Conservation (phyloP, 306 rosid species). For the Aeschynomene evenia region DNA sequence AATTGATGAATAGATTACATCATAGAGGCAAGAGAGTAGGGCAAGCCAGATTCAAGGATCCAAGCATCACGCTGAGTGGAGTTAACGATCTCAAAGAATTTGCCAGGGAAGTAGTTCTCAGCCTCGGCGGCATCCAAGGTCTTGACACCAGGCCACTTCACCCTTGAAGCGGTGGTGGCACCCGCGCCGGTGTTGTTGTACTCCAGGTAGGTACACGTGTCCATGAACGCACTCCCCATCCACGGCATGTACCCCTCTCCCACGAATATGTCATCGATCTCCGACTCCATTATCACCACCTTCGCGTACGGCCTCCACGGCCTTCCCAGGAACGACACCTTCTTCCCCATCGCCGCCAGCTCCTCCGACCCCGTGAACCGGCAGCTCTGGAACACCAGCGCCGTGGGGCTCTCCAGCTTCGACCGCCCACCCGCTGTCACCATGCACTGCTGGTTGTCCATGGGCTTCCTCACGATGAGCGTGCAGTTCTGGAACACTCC, state of each 20-base stretch:
- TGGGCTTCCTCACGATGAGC: constrained; percentile 46
- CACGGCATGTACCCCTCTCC: constrained; percentile 68
- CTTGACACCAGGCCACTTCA: constrained; percentile 58
- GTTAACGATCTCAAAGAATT: constrained; percentile 31
- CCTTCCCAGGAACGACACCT: constrained; percentile 55
- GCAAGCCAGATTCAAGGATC: constrained; percentile 41
- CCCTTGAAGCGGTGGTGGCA: constrained; percentile 21
- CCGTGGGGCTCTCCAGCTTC: constrained; percentile 42
- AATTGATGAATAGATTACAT: too few species aligned
- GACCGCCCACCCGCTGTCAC: constrained; percentile 71
- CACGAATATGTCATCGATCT: constrained; percentile 49
- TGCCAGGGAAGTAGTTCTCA: constrained; percentile 29
- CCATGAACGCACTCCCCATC: constrained; percentile 39
- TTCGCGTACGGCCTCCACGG: constrained; percentile 66
- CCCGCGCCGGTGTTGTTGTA: constrained; percentile 58
- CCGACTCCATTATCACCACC: constrained; percentile 60
- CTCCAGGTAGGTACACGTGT: constrained; percentile 53
- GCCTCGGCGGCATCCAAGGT: constrained; percentile 25
- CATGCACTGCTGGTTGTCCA: constrained; percentile 44
- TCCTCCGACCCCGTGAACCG: constrained; percentile 40
- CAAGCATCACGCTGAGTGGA: constrained; percentile 43
- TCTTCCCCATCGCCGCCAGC: not conserved
- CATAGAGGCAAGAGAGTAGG: constrained; percentile 30
- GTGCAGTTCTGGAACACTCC: constrained; percentile 69
- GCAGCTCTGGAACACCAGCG: constrained; percentile 56